Evolutionary conservation across 257 asterid genomes (phyloP).

Genomic region (Marsdenia floribunda): DNA sequence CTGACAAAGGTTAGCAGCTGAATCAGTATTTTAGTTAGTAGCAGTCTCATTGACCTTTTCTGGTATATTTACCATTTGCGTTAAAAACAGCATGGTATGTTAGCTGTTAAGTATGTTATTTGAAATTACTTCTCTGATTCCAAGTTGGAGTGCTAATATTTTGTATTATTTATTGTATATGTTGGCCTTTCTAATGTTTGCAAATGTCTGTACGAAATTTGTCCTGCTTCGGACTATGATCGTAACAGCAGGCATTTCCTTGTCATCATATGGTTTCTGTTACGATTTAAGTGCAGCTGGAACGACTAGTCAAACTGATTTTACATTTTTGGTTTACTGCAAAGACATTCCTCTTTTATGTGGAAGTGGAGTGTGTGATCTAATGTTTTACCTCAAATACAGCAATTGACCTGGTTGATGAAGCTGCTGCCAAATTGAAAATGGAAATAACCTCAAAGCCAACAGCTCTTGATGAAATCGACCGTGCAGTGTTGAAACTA

Average conservation of each 20-base stretch:
- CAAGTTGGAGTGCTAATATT: neutral
- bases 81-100: neutral
- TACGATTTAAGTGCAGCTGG: neutral
- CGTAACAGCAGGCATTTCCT: neutral
- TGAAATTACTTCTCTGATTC: neutral
- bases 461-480: constrained; percentile 86
- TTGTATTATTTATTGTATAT: neutral
- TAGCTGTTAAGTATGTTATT: neutral
- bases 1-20: constrained; percentile 67
- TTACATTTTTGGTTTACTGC: neutral
- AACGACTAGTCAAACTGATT: neutral
- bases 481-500: constrained; percentile 77
- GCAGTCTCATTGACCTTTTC: neutral
- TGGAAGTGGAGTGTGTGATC: neutral
- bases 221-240: neutral
- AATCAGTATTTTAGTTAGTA: neutral
- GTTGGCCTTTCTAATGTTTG: neutral
- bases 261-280: neutral
- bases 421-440: constrained; percentile 95
- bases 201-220: neutral
- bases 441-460: constrained; percentile 98
- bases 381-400: constrained; percentile 29
- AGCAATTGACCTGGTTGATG: constrained; percentile 96
- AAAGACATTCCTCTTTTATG: neutral
- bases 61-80: neutral